A percentile compares a stretch with the other conserved stretches of the same genome.
These are phyloP conservation scores for Achaetomium macrosporum DNA, from an alignment of 2,329 filamentous ascomycete genomes.

Conservation along the genomic window DNA sequence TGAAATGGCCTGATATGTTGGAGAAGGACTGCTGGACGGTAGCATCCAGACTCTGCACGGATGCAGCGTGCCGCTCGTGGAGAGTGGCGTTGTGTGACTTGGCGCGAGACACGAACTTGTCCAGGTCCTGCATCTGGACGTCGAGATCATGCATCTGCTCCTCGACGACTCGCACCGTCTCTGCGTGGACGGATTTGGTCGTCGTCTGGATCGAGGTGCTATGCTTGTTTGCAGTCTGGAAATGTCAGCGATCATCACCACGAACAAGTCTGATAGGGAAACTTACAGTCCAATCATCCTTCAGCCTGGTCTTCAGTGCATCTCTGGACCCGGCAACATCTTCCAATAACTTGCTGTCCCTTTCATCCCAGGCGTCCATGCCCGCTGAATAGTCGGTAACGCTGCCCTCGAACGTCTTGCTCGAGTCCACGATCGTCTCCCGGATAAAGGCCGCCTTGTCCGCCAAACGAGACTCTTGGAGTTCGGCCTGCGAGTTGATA, in stretches of 20 bases:
- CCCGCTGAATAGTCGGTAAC: constrained; percentile 61
- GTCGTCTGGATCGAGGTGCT: constrained; percentile 78
- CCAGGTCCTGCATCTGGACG: constrained; percentile 80
- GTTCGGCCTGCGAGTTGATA: constrained; percentile 66
- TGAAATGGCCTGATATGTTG: constrained; percentile 65
- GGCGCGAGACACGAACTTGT: constrained; percentile 82
- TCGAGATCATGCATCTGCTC: constrained; percentile 83
- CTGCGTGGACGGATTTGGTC: constrained; percentile 80
- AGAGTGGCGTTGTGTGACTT: constrained; percentile 74
- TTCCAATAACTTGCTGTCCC: constrained; percentile 62
- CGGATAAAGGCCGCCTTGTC: constrained; percentile 58
- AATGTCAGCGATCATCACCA: constrained; percentile 5
- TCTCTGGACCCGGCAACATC: constrained; percentile 70
- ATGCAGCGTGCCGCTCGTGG: constrained; percentile 62
- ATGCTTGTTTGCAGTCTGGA: constrained; percentile 66
- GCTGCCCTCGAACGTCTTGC: constrained; percentile 57
- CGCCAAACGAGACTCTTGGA: constrained; percentile 65
- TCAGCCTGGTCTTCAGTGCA: constrained; percentile 71
- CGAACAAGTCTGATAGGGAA: constrained; percentile 42
- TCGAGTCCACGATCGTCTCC: constrained; percentile 59
- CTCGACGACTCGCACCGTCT: constrained; percentile 84
- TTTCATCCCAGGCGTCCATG: constrained; percentile 69
- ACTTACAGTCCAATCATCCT: constrained; percentile 77
- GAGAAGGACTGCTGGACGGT: constrained; percentile 69
- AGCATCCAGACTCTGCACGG: constrained; percentile 58